Evolutionary conservation across 805 yeast genomes (phyloP).

Genomic region (Metschnikowia picachoensis): DNA sequence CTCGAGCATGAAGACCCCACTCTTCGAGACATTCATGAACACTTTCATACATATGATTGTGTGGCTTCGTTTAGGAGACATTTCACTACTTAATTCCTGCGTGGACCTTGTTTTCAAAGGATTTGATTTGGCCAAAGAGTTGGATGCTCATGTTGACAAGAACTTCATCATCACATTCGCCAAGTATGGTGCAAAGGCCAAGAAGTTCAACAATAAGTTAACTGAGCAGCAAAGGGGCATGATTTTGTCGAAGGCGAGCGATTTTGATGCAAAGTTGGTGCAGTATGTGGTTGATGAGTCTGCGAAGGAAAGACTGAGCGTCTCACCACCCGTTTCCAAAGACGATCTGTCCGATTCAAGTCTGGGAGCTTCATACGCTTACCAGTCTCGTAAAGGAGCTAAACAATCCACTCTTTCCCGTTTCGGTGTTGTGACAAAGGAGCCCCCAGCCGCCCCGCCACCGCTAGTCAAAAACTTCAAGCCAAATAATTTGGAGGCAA

Average conservation of each 20-base stretch:
- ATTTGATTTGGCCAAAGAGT: constrained; percentile 58
- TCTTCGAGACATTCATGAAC: constrained; percentile 54
- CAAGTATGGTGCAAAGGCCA: constrained; percentile 61
- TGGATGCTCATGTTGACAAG: constrained; percentile 48
- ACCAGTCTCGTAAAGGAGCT: constrained; percentile 23
- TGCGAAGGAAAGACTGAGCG: constrained; percentile 33
- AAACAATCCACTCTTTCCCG: constrained; percentile 35
- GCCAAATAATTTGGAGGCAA: constrained; percentile 30
- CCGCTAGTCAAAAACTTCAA: constrained; percentile 28
- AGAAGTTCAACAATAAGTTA: constrained; percentile 65
- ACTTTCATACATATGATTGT: constrained; percentile 66
- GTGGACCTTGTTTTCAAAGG: constrained; percentile 65
- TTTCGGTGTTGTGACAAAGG: constrained; percentile 31
- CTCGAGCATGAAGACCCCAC: constrained; percentile 9
- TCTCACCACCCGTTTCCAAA: constrained; percentile 8
- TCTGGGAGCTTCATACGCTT: constrained; percentile 10
- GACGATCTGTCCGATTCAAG: constrained; percentile 17
- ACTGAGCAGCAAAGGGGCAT: constrained; percentile 62
- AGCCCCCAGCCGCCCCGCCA: constrained; percentile 35
- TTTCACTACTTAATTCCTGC: constrained; percentile 67
- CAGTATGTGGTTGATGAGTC: constrained; percentile 37
- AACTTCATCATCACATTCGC: constrained; percentile 54
- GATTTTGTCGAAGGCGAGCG: constrained; percentile 57
- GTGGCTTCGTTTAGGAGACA: constrained; percentile 82
- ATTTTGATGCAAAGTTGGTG: constrained; percentile 51